A percentile compares a stretch with the other conserved stretches of the same genome.
Evolutionary conservation across 2,329 filamentous ascomycete species (phyloP).

Genomic region (Aureobasidium zeae): DNA sequence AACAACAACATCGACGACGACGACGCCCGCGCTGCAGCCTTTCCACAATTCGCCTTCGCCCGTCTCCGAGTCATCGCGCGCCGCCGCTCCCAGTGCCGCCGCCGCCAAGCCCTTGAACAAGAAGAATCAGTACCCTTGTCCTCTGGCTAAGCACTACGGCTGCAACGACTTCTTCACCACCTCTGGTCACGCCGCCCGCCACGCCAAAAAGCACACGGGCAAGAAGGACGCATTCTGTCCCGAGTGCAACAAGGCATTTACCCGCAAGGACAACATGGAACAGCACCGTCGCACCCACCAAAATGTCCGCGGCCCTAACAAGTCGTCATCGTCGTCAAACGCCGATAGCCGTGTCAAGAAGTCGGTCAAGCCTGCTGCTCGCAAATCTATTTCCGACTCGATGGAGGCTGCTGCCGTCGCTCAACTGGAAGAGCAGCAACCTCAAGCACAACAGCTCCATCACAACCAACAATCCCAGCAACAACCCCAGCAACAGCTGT

Average conservation of each 20-base stretch:
- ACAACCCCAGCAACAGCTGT: slow-evolving; percentile 20
- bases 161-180: slow-evolving; percentile 77
- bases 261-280: slow-evolving; percentile 79
- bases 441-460: slow-evolving; percentile 18
- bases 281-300: slow-evolving; percentile 72
- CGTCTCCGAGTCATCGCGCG: slow-evolving; percentile 38
- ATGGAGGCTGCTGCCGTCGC: slow-evolving; percentile 29
- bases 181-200: slow-evolving; percentile 73
- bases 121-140: slow-evolving; percentile 66
- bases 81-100: slow-evolving; percentile 36
- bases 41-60: slow-evolving; percentile 39
- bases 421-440: slow-evolving; percentile 25
- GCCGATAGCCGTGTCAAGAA: slow-evolving; percentile 40
- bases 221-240: slow-evolving; percentile 65
- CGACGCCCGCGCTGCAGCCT: slow-evolving; percentile 17
- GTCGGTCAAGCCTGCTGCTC: slow-evolving; percentile 28
- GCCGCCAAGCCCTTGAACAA: slow-evolving; percentile 37
- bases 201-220: slow-evolving; percentile 75
- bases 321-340: slow-evolving; percentile 32
- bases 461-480: slow-evolving; percentile 21
- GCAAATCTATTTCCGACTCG: slow-evolving; percentile 25
- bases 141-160: slow-evolving; percentile 59
- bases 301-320: slow-evolving; percentile 37
- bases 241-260: slow-evolving; percentile 71
- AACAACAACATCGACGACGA: slow-evolving; percentile 13